phyloP scores from a whole-genome alignment of 2,329 filamentous ascomycete genomes.

The Fusarium multiceps region DNA sequence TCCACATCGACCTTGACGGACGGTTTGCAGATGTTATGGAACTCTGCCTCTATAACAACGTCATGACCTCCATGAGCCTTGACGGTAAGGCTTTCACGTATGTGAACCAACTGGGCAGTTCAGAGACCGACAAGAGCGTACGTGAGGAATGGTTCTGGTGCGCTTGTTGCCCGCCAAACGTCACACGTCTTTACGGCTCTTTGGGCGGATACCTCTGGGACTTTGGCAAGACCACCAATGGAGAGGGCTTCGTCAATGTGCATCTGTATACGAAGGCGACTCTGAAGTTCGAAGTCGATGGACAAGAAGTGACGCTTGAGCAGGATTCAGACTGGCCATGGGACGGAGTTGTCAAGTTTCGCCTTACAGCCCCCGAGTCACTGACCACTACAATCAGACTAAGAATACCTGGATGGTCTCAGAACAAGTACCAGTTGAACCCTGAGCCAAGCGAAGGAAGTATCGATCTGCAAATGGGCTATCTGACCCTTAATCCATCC shows the following conservation, averaged over 20 bases:
- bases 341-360: constrained; percentile 63
- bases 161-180: constrained; percentile 71
- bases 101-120: constrained; percentile 68
- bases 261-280: constrained; percentile 67
- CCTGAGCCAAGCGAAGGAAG: constrained; percentile 46
- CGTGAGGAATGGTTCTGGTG: constrained; percentile 54
- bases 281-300: constrained; percentile 53
- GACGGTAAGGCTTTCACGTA: constrained; percentile 70
- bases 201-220: constrained; percentile 69
- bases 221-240: constrained; percentile 42
- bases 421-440: constrained; percentile 47
- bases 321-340: constrained; percentile 65
- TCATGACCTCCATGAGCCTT: constrained; percentile 67
- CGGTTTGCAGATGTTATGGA: constrained; percentile 70
- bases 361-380: constrained; percentile 47
- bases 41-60: constrained; percentile 68
- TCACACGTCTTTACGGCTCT: constrained; percentile 65
- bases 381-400: constrained; percentile 57
- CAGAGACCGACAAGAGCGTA: background rate
- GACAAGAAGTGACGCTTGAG: constrained; percentile 52
- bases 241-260: constrained; percentile 58
- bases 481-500: constrained; percentile 57
- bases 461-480: constrained; percentile 55
- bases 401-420: constrained; percentile 66
- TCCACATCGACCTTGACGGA: constrained; percentile 64